Conservation (phyloP, 768 basidiomycete species). For the Boletus pseudopeckii region DNA sequence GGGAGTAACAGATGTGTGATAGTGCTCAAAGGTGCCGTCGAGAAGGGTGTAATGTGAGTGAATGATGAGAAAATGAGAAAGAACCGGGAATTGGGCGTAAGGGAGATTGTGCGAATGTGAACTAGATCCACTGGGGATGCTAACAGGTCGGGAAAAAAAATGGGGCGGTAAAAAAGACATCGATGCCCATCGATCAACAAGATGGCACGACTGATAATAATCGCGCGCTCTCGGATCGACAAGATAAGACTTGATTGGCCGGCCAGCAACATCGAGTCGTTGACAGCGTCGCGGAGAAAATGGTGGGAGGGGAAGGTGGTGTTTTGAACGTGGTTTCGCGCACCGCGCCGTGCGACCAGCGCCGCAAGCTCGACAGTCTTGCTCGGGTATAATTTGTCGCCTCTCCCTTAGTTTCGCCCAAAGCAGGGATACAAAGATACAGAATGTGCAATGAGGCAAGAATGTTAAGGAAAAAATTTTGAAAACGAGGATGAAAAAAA, state of each 20-base stretch:
- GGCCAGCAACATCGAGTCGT: constrained; percentile 39
- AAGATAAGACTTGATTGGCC: constrained; percentile 27
- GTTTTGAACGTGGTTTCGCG: constrained; percentile 24
- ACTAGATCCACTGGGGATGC: constrained; percentile 29
- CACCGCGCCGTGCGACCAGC: constrained; percentile 37
- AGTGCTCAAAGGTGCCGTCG: constrained; percentile 21
- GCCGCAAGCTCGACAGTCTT: constrained; percentile 27
- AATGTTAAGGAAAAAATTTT: constrained; percentile 18
- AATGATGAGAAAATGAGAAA: constrained; percentile 20
- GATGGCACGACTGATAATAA: constrained; percentile 32
- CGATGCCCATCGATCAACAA: constrained; percentile 46
- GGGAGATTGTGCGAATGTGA: constrained; percentile 26
- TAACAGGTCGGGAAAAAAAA: constrained; percentile 14
- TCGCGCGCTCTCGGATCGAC: constrained; percentile 35
- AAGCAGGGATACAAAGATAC: constrained; percentile 33
- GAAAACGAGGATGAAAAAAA: constrained; percentile 36
- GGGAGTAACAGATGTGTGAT: constrained; percentile 14
- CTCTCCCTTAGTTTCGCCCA: constrained; percentile 26
- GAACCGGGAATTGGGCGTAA: constrained; percentile 15
- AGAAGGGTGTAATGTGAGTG: constrained; percentile 20
- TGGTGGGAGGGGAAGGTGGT: constrained; percentile 4
- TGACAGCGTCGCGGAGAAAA: constrained; percentile 26
- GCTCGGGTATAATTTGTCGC: constrained; percentile 14
- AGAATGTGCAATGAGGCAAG: constrained; percentile 31
- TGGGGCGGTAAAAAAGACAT: constrained; percentile 30